Evolutionary conservation across 495 filamentous ascomycete species (phyloP).

Genomic region (Podospora sp.): DNA sequence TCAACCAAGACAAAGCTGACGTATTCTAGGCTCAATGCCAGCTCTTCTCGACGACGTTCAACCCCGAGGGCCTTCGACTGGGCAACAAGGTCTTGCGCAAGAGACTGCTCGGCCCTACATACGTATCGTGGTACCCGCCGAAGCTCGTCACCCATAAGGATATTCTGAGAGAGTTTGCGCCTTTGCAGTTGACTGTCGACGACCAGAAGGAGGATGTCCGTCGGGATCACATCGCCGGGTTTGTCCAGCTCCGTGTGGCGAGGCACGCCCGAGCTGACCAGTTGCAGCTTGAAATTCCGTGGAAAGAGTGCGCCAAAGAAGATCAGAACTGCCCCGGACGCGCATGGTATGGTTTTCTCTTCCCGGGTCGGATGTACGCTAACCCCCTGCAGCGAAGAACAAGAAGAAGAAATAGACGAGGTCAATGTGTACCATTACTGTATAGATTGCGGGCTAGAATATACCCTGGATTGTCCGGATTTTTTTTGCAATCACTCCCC

Average conservation of each 20-base stretch:
- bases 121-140: constrained; percentile 85
- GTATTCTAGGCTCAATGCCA: constrained; percentile 75
- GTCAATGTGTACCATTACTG: constrained; percentile 23
- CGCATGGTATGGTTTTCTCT: constrained; percentile 50
- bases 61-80: constrained; percentile 74
- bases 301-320: constrained; percentile 94
- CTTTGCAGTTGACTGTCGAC: constrained; percentile 59
- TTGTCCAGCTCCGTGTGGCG: neutral
- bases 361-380: constrained; percentile 9
- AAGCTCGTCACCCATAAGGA: constrained; percentile 69
- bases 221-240: constrained; percentile 70
- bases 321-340: constrained; percentile 63
- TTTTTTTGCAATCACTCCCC: neutral
- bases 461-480: constrained; percentile 25
- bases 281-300: constrained; percentile 64
- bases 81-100: constrained; percentile 90
- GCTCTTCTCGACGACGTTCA: constrained; percentile 89
- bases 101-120: constrained; percentile 72
- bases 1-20: constrained; percentile 14
- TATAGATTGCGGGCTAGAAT: constrained; percentile 30
- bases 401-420: constrained; percentile 29
- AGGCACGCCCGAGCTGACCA: constrained; percentile 30
- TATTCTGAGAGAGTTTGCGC: constrained; percentile 62
- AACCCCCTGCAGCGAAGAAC: constrained; percentile 33
- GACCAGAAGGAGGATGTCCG: constrained; percentile 79